Conservation (phyloP, 257 asterid species). For the Nicotiana otophora region DNA sequence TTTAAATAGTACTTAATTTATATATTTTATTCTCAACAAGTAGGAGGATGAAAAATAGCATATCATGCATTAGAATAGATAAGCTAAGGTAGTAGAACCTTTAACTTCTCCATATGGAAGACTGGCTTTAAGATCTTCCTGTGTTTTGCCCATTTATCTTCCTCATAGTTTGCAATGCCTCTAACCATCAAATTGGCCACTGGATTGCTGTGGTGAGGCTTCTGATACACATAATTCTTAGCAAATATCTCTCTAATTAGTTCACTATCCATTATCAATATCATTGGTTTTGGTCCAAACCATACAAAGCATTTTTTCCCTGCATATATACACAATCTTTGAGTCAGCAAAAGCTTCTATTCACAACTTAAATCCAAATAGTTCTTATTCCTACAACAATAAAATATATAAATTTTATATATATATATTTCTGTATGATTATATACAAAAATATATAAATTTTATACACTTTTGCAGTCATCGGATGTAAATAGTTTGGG, state of each 20-base stretch:
- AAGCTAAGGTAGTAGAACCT: conserved; percentile 3
- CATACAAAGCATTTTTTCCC: conserved; percentile 38
- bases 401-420: background rate
- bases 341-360: background rate
- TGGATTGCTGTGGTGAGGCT: conserved; percentile 32
- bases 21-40: no score
- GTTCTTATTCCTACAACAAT: background rate
- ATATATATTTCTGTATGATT: no score
- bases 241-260: conserved; percentile 38
- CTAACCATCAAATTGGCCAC: conserved; percentile 20
- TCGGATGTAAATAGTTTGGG: no score
- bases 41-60: no score
- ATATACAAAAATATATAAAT: no score
- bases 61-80: background rate
- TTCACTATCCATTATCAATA: conserved; percentile 32
- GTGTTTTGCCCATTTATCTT: conserved; percentile 52
- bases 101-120: conserved; percentile 39
- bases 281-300: conserved; percentile 48
- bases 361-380: background rate
- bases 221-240: conserved; percentile 27
- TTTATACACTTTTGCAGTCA: no score
- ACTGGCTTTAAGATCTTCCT: conserved; percentile 54
- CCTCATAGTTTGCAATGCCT: conserved; percentile 35
- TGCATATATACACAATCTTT: conserved; percentile 10
- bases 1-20: no score